A percentile compares a stretch with the other conserved stretches of the same genome.
These are phyloP conservation scores for Dittrichia graveolens DNA, from an alignment of 129 eudicot genomes.

Conservation along the genomic window DNA sequence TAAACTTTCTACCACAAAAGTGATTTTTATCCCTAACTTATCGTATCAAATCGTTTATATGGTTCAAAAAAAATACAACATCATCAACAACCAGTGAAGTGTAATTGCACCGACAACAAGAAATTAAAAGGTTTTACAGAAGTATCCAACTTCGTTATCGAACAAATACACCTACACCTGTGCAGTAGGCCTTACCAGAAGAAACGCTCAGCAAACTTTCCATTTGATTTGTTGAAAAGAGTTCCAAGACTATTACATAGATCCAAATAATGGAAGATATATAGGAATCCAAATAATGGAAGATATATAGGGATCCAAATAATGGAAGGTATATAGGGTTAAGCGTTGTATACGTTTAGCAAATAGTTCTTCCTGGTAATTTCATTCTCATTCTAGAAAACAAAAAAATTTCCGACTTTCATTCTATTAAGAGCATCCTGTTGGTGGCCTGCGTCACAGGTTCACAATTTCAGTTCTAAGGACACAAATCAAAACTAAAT, in stretches of 20 bases:
- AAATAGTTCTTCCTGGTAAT: background rate
- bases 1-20: background rate
- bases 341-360: background rate
- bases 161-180: background rate
- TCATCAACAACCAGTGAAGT: background rate
- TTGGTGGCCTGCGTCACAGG: background rate
- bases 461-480: background rate
- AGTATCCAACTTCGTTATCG: background rate
- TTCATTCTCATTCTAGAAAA: background rate
- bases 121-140: background rate
- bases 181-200: background rate
- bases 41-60: background rate
- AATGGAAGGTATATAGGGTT: background rate
- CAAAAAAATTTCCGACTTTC: too few species aligned
- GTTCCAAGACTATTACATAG: background rate
- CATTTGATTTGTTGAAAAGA: background rate
- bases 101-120: too few species aligned
- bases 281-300: background rate
- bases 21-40: slow-evolving; percentile 1
- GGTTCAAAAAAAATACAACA: slow-evolving; percentile 1
- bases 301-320: background rate
- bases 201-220: slow-evolving; percentile 11
- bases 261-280: background rate
- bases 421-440: too few species aligned
- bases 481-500: background rate